These are phyloP conservation scores for Bretschneidera sinensis DNA, from an alignment of 345 rosid genomes.

Conservation along the genomic window DNA sequence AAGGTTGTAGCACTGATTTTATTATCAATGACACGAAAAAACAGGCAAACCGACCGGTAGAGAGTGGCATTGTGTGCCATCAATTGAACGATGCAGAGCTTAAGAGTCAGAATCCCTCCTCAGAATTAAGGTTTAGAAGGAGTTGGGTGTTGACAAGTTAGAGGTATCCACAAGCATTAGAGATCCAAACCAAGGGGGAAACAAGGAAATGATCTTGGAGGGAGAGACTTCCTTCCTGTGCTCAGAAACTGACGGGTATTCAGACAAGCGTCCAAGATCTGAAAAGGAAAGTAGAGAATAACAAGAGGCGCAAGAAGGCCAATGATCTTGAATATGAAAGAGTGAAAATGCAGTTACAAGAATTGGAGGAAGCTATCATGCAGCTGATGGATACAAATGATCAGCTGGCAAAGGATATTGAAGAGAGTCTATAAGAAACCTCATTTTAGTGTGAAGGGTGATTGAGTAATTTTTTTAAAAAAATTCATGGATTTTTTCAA, in stretches of 20 bases:
- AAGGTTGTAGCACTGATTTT: constrained; percentile 24
- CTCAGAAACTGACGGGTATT: constrained; percentile 59
- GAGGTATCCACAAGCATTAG: constrained; percentile 47
- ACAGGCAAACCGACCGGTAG: constrained; percentile 12
- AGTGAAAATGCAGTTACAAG: constrained; percentile 61
- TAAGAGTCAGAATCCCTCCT: constrained; percentile 27
- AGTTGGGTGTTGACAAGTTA: constrained; percentile 58
- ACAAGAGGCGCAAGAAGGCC: constrained; percentile 50
- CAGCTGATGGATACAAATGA: constrained; percentile 53
- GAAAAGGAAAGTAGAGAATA: constrained; percentile 57
- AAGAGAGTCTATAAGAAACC: constrained; percentile 38
- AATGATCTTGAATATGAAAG: constrained; percentile 48
- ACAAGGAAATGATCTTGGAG: constrained; percentile 54
- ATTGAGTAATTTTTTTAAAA: too few relatives aligned
- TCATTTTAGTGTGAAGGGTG: too few relatives aligned
- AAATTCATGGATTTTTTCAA: too few relatives aligned
- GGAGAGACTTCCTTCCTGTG: constrained; percentile 68
- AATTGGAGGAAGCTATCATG: constrained; percentile 54
- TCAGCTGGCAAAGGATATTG: constrained; percentile 43
- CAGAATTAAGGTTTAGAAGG: constrained; percentile 62
- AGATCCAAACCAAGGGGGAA: constrained; percentile 30
- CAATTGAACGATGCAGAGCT: constrained; percentile 14
- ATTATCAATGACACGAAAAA: constrained; percentile 11
- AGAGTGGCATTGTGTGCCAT: constrained; percentile 1
- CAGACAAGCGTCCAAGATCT: constrained; percentile 52